Base-by-base conservation (phyloP, 1,284 basidiomycete genomes). In the Pseudozyma flocculosa region DNA sequence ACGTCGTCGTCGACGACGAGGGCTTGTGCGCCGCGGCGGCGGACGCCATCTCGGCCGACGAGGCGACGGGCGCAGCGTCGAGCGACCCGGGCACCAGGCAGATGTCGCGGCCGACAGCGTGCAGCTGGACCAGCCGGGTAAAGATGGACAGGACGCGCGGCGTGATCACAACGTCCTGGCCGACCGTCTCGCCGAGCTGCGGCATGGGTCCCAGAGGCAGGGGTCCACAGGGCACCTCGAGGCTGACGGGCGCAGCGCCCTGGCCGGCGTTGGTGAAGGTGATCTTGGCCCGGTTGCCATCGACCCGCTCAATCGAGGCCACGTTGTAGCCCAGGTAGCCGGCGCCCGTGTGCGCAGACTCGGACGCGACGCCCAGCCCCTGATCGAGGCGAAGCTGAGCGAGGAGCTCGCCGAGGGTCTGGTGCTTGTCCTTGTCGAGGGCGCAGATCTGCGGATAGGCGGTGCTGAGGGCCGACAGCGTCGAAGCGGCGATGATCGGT, bases 1-100 rank as follows among this genome's bases (percentile, higher is more conserved):
- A 57, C 9, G 78, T 72, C 2, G 78, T 72, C 7, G 78, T 79
- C 22, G 78, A 79, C 1, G 76, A 74, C 1, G 77, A 79, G 8
- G 75, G 59, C 34, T 75, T 73, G 32, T 61, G 61, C 11, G 61
- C 56, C 3, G 56, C 52, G 2, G 51, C 64, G 15, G 61, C 57
- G 11, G 62, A 58, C 15, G 44, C 52, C 11, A 56, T 45, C 24
- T 61, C 56, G 37, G 50, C 48, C 1, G 62, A 43, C 17, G 26
- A 30, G 62, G 53, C 43, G 62, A 58, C 40, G 10, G 18, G 18
- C 14, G 54, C 54, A 30, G 62, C 54, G 9, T 34, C 64, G 40
- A 64, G 66, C 48, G 55, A 42, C 46, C 26, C 50, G 9, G 75
- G 75, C 9, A 78, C 63, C n/a, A 76, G 52, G 36, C 63, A 68